Base-by-base conservation (phyloP, 805 yeast species). In the Brettanomyces nanus region DNA sequence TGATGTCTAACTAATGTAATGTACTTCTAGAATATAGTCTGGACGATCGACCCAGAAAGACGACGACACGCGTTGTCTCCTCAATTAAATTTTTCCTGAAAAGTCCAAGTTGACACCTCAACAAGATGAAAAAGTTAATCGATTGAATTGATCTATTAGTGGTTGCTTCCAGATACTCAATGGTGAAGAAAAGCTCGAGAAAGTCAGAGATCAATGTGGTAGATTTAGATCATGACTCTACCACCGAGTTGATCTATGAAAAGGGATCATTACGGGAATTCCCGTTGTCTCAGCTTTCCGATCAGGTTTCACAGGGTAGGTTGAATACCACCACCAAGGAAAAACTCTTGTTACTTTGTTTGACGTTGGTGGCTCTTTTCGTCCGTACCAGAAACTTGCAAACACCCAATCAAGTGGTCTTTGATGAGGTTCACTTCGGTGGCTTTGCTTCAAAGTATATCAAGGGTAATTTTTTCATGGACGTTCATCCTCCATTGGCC, bases 391-490 rank as follows among this genome's bases (percentile, higher is more conserved):
- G 68, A 46, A 64, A 71, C 38, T 65, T 92, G 41, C 64, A 71
- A 20, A 54, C 63, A 44, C 99, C 99, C 28, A 62, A 77, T 50
- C 76, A 89, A 21, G 97, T 92, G 33, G 97, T 92, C 20, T 92
- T 92, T 51, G 98, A 92, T 62, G 98, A 90, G 62, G 97, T 90
- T 37, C 98, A 92, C 61, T 92, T 92, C 52, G 98, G 98, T 40
- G 94, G 94, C n/a, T 92, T 90, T 63, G 95, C 98, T 15, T 71
- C 81, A 44, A 85, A 90, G 63, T 92, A 89, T 65, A 78, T 83
- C 40, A 61, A 67, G 42, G 85, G 87, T 30, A 63, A 62, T 14
- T 84, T 70, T 56, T 84, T 84, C 63, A 78, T 84, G 82, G 95
- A 84, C 61, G 92, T 84, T 39, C 95, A 84, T 57, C 95, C 95